These are phyloP conservation scores for Kregervanrija fluxuum DNA, from an alignment of 805 yeast genomes.

Conservation along the genomic window DNA sequence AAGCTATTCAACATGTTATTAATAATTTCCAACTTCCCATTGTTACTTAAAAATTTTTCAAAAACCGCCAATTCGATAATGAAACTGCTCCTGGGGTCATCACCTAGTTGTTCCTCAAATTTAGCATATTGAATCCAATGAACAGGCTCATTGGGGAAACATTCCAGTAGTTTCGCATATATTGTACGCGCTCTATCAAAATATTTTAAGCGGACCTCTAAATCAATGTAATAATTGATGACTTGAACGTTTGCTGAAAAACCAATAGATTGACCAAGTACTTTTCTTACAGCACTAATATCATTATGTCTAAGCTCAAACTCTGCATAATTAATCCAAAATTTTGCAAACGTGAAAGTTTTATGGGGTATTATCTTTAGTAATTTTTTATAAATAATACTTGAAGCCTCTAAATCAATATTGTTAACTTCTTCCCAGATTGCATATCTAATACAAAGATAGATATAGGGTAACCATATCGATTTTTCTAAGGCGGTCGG, in stretches of 20 bases:
- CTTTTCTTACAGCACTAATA: conserved; percentile 50
- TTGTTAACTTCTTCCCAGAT: conserved; percentile 47
- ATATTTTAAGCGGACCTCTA: conserved; percentile 66
- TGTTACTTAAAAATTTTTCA: conserved; percentile 15
- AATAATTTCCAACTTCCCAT: conserved; percentile 7
- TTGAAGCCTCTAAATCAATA: conserved; percentile 37
- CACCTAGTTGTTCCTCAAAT: conserved; percentile 63
- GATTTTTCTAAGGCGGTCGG: conserved; percentile 30
- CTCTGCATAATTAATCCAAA: conserved; percentile 67
- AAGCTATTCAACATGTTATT: not conserved
- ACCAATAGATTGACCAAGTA: conserved; percentile 70
- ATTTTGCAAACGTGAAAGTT: conserved; percentile 56
- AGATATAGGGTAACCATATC: conserved; percentile 64
- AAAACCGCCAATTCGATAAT: conserved; percentile 47
- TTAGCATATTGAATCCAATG: conserved; percentile 62
- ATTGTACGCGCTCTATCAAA: conserved; percentile 73
- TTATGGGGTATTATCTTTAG: conserved; percentile 49
- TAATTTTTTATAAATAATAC: conserved; percentile 44
- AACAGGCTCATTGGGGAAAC: conserved; percentile 31
- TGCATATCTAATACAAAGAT: conserved; percentile 63
- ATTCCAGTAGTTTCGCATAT: conserved; percentile 59
- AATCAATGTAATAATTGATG: conserved; percentile 53
- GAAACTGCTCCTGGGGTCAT: conserved; percentile 58
- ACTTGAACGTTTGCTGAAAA: conserved; percentile 51
- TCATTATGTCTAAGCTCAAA: conserved; percentile 63